Evolutionary conservation across 225 moss, liverwort and hornwort species (phyloP).

Genomic region (Pseudoscleropodium purum): DNA sequence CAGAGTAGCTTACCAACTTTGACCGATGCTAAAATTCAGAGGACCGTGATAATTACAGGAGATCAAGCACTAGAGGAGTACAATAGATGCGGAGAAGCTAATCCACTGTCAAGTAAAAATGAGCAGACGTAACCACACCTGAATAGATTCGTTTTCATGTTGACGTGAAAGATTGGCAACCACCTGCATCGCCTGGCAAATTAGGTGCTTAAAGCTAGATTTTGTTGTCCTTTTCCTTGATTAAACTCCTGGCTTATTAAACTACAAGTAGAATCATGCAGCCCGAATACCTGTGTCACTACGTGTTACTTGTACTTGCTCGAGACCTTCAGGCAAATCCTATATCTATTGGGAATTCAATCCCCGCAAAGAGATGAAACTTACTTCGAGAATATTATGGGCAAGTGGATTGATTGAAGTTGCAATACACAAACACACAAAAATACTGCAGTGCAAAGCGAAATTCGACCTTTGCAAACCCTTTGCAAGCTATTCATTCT

Average conservation of each 20-base stretch:
- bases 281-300: background rate
- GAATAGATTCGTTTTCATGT: constrained; percentile 14
- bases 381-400: background rate
- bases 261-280: background rate
- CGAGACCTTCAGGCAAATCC: background rate
- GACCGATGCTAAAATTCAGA: background rate
- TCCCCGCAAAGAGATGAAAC: background rate
- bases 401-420: background rate
- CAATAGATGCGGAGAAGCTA: background rate
- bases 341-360: background rate
- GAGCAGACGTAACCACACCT: constrained; percentile 31
- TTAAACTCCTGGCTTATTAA: background rate
- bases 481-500: background rate
- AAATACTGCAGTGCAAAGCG: background rate
- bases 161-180: constrained; percentile 28
- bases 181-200: constrained; percentile 37
- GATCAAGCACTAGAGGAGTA: background rate
- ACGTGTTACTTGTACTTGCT: background rate
- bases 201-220: constrained; percentile 7
- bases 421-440: background rate
- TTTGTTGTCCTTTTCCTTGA: background rate
- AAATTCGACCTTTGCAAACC: background rate
- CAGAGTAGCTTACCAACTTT: background rate
- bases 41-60: background rate
- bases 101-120: constrained; percentile 1